Evolutionary conservation across 169 alveolate genomes (phyloP), one percentile per base, ranked within the genome.

Genomic region (Eimeria sp.): DNA sequence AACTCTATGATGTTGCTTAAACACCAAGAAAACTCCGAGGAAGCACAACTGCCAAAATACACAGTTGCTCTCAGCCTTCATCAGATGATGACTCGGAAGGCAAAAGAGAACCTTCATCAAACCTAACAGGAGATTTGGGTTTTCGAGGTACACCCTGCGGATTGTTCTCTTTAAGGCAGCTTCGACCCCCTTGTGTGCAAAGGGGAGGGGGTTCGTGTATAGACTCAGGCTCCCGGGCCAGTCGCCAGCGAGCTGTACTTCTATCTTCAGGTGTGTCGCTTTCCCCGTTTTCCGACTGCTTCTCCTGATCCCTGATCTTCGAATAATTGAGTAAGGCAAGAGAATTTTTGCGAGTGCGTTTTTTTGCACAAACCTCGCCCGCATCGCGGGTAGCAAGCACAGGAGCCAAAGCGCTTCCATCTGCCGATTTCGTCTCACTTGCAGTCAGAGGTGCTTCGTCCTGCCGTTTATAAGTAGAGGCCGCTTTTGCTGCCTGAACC

Each of bases 321-420:
- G 94, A 54, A 72, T 94, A 94, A 47, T 65, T 70, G 20, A 94
- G 63, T 30, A 94, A 82, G 3, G 96, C 96, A 76, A 94, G 93
- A 5, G 96, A 94, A 49, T 92, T 94, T 45, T 94, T 94, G 57
- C 96, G 87, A 65, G 96, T 94, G 27, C 96, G 96, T 34, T 94
- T 94, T 75, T 84, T 94, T 34, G 61, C 94, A 47, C 90, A 94
- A 2, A 67, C 94, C n/a, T 82, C 94, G 54, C 83, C 96, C 43
- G 91, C 96, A 27, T 58, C 89, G 63, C 82, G 75, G 9, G 92
- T 51, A 30, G 20, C 94, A 25, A n/a, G 49, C 58, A 27, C 87
- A 18, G 88, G 65, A 25, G 57, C 58, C 63, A 47, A 47, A 3
- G 92, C 27, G 18, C 40, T 54, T 11, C 45, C 94, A 13, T 82